Evolutionary conservation across 257 asterid genomes (phyloP), one percentile per base, ranked within the genome.

Genomic region (Ballota nigra): DNA sequence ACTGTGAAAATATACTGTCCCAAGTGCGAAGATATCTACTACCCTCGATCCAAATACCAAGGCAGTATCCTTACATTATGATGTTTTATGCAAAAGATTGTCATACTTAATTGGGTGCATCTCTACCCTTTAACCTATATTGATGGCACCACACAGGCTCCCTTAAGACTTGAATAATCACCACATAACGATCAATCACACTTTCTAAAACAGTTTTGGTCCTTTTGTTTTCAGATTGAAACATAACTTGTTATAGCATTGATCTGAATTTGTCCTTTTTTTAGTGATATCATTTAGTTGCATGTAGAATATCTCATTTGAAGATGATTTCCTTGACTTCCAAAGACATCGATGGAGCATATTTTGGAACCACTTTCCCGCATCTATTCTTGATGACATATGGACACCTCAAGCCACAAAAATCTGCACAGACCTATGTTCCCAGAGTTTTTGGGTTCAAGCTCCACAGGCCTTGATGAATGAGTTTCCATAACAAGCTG

Each of bases 41-140:
- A 91, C 74, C 97, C 96, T 23, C 91, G 96, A 57, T 91, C 97
- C 77, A 91, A 91, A 76, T 91, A 89, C 79, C 97, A 91, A 87
- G 96, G 97, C 92, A 89, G 97, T 91, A 91, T 91, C 97, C 97
- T 88, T 83, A 20, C 19, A 2, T 40, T 70, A 4, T 59, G 15
- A 12, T 65, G 43, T 66, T 49, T 31, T 24, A 52, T 26, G 33
- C 45, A 45, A 56, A 57, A 49, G 3, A 8, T 43, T 12, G 51
- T 43, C 62, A 6, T 66, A 15, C 23, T 40, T 18, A 4, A 9
- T 16, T 8, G 31, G 52, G 12, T 38, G 34, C 75, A 58, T 61
- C 55, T 23, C 63, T 26, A 2, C 75, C 18, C 57, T 38, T 36
- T 36, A 51, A 38, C 20, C 26, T 62, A 6, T 41, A 52, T 52